Conservation (phyloP, 805 yeast genomes). For the Metschnikowia koreensis region DNA sequence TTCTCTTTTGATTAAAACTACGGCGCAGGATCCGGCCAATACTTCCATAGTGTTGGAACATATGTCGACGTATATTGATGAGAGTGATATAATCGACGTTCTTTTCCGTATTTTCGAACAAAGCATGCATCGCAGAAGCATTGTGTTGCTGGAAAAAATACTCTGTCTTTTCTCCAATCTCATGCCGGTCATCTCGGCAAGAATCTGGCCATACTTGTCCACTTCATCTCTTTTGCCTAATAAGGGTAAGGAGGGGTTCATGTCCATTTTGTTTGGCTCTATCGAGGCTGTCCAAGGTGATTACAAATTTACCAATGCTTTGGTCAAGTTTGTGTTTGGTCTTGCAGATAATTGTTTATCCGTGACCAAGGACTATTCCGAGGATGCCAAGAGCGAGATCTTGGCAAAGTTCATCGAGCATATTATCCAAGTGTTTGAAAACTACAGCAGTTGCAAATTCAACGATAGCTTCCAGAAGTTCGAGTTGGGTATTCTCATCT, state of each 20-base stretch:
- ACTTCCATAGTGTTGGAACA: slow-evolving; percentile 28
- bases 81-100: slow-evolving; percentile 60
- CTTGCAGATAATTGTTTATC: slow-evolving; percentile 52
- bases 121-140: slow-evolving; percentile 55
- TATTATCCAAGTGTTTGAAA: slow-evolving; percentile 68
- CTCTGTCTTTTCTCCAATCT: slow-evolving; percentile 50
- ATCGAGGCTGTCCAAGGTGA: slow-evolving; percentile 69
- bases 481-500: slow-evolving; percentile 55
- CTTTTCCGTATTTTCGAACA: slow-evolving; percentile 67
- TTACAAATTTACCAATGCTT: slow-evolving; percentile 59
- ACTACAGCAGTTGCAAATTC: slow-evolving; percentile 70
- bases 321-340: slow-evolving; percentile 53
- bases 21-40: slow-evolving; percentile 5
- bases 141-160: slow-evolving; percentile 44
- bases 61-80: slow-evolving; percentile 49
- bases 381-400: slow-evolving; percentile 48
- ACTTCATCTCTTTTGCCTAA: slow-evolving; percentile 64
- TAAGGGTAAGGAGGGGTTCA: slow-evolving; percentile 61
- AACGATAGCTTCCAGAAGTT: slow-evolving; percentile 53
- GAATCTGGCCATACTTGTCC: slow-evolving; percentile 78
- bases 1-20: slow-evolving; percentile 43
- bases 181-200: slow-evolving; percentile 50
- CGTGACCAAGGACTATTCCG: slow-evolving; percentile 31
- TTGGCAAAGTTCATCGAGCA: slow-evolving; percentile 54
- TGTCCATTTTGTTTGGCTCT: slow-evolving; percentile 61